phyloP scores from a whole-genome alignment of 768 basidiomycete genomes.

The Collybia sp. region DNA sequence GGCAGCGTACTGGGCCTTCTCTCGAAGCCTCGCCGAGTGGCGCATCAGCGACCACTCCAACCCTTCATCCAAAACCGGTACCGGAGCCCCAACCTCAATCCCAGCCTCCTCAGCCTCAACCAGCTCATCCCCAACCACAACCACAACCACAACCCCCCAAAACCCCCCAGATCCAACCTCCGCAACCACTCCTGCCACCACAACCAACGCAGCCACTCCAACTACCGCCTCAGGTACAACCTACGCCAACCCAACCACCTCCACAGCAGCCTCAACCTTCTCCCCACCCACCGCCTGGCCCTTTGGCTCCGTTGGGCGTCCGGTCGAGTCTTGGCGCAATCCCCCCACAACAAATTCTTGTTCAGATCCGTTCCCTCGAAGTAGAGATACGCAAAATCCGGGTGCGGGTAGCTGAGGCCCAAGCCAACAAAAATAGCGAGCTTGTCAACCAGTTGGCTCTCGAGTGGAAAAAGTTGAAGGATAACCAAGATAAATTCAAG shows the following conservation, averaged over 20 bases:
- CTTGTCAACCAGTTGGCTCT: constrained; percentile 7
- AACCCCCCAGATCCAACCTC: too few relatives aligned
- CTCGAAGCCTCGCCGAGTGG: constrained; percentile 16
- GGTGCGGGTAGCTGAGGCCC: constrained; percentile 8
- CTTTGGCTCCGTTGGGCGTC: neutral
- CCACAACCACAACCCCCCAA: too few relatives aligned
- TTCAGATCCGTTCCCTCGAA: constrained; percentile 10
- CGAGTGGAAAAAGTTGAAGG: constrained; percentile 11
- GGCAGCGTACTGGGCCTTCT: constrained; percentile 22
- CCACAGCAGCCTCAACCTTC: constrained; percentile 8
- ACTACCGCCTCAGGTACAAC: too few relatives aligned
- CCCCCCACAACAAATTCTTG: constrained; percentile 1
- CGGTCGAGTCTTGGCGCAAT: neutral
- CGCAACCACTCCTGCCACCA: too few relatives aligned
- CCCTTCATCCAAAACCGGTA: constrained; percentile 18
- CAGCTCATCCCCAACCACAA: constrained; percentile 11
- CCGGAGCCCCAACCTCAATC: constrained; percentile 12
- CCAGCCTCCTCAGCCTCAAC: constrained; percentile 7
- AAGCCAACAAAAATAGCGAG: constrained; percentile 12
- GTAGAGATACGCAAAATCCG: constrained; percentile 10
- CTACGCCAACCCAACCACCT: too few relatives aligned
- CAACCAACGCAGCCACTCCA: too few relatives aligned
- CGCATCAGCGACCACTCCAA: constrained; percentile 14
- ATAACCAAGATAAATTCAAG: constrained; percentile 4
- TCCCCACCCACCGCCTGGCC: constrained; percentile 6